Evolutionary conservation across 805 yeast genomes (phyloP).

Genomic region (Brettanomyces naardenensis): DNA sequence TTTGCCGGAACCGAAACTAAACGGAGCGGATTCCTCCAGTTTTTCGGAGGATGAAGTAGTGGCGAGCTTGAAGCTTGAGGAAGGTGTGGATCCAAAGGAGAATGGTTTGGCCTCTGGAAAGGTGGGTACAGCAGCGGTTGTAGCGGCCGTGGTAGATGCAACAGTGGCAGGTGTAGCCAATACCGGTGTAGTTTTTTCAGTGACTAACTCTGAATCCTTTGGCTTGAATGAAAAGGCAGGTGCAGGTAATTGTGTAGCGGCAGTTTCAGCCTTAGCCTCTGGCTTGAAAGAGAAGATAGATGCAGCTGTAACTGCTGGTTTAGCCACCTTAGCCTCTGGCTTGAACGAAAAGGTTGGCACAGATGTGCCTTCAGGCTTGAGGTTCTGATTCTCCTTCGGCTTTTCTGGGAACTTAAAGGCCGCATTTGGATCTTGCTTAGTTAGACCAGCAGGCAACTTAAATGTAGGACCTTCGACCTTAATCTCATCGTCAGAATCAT

Average conservation of each 20-base stretch:
- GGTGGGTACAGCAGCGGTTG: too few relatives aligned
- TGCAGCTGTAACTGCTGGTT: constrained; percentile 16
- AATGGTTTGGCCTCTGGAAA: too few relatives aligned
- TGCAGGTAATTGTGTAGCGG: not conserved
- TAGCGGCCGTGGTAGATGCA: too few relatives aligned
- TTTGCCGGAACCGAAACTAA: not conserved
- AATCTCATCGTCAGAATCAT: constrained; percentile 52
- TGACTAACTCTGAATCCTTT: too few relatives aligned
- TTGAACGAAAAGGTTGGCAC: too few relatives aligned
- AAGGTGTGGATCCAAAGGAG: not conserved
- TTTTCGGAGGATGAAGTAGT: constrained; percentile 2
- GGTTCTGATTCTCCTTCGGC: too few relatives aligned
- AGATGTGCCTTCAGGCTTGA: too few relatives aligned
- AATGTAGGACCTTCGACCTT: constrained; percentile 72
- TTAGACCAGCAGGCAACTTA: constrained; percentile 26
- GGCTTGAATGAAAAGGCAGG: too few relatives aligned
- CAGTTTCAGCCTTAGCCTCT: not conserved
- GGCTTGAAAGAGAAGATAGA: not conserved
- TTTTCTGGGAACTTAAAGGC: constrained; percentile 14
- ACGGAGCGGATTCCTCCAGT: too few relatives aligned
- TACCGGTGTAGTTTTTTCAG: too few relatives aligned
- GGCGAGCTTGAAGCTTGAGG: constrained; percentile 1
- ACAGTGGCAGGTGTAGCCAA: too few relatives aligned
- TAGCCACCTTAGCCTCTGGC: constrained; percentile 6
- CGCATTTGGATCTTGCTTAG: constrained; percentile 9